A percentile compares a stretch with the other conserved stretches of the same genome.
Evolutionary conservation across 1,284 basidiomycete species (phyloP).

Genomic region (Pseudozyma tsukubaensis): DNA sequence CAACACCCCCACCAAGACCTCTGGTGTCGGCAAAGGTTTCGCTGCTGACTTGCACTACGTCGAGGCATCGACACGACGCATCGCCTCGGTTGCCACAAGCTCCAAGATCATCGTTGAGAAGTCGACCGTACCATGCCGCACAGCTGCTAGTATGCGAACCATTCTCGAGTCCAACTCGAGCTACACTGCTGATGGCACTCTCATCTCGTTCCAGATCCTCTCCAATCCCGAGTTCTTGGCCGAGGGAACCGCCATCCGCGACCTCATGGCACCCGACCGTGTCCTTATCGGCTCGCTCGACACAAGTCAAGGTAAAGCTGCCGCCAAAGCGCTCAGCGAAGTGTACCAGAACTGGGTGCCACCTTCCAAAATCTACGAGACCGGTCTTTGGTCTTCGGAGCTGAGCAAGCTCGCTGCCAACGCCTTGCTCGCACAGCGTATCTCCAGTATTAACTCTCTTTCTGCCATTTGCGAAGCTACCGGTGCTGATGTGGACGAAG

Average conservation of each 20-base stretch:
- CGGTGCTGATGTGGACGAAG: constrained; percentile 98
- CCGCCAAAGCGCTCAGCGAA: constrained; percentile 79
- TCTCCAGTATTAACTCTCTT: constrained; percentile 97
- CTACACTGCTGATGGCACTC: constrained; percentile 73
- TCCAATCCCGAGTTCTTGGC: constrained; percentile 99
- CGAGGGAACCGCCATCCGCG: constrained; percentile 93
- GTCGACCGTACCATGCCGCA: constrained; percentile 97
- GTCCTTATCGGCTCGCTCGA: constrained; percentile 96
- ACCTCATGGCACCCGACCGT: constrained; percentile 89
- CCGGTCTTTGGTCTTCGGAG: constrained; percentile 98
- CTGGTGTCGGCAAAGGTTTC: constrained; percentile 94
- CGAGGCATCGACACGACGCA: constrained; percentile 93
- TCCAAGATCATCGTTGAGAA: constrained; percentile 99
- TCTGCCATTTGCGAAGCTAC: constrained; percentile 99
- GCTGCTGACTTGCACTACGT: constrained; percentile 83
- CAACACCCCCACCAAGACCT: constrained; percentile 99
- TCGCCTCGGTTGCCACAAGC: constrained; percentile 87
- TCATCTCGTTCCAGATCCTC: constrained; percentile 94
- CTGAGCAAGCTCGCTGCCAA: constrained; percentile 98
- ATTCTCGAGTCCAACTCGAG: constrained; percentile 95
- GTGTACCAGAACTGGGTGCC: constrained; percentile 98
- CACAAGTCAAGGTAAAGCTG: constrained; percentile 83
- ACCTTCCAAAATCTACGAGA: constrained; percentile 85
- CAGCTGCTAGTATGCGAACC: constrained; percentile 97
- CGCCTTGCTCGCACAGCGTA: constrained; percentile 93